These are phyloP conservation scores for Asterochloris sp. DNA, from an alignment of 139 green algal genomes.

Conservation along the genomic window DNA sequence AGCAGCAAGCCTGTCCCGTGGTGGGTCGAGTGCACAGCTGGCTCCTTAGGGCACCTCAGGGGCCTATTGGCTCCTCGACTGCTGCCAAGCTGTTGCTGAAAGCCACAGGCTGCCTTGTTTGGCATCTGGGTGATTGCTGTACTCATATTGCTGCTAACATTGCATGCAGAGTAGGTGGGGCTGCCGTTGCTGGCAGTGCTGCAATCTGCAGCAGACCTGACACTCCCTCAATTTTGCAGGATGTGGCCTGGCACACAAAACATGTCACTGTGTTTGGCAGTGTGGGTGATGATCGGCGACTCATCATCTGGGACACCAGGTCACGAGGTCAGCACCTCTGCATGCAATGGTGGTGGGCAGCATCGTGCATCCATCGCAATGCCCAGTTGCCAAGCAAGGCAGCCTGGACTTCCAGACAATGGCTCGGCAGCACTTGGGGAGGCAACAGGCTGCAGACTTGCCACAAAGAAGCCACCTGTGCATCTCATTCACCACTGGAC, in stretches of 20 bases:
- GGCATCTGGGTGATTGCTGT: neutral
- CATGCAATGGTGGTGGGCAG: neutral
- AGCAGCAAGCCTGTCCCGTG: neutral
- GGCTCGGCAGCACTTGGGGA: neutral
- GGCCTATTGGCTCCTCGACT: neutral
- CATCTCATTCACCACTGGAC: neutral
- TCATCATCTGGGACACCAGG: constrained; percentile 92
- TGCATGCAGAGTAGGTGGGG: neutral
- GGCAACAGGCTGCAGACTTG: neutral
- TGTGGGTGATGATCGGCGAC: constrained; percentile 93
- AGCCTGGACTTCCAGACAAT: neutral
- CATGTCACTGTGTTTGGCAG: constrained; percentile 92
- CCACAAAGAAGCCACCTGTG: neutral
- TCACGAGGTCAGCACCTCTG: constrained; percentile 1
- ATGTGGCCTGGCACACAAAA: constrained; percentile 96
- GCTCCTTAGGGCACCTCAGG: neutral
- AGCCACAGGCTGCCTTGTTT: neutral
- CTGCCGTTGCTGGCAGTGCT: neutral
- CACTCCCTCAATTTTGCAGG: constrained; percentile 37
- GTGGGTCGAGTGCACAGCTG: neutral
- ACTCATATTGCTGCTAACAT: neutral
- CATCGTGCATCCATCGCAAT: neutral
- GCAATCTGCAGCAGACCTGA: neutral
- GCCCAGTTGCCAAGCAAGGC: neutral
- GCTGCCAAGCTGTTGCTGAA: too few species aligned